Evolutionary conservation across 1,284 basidiomycete genomes (phyloP), one percentile per base, ranked within the genome.

Genomic region (Inonotus hispidus): DNA sequence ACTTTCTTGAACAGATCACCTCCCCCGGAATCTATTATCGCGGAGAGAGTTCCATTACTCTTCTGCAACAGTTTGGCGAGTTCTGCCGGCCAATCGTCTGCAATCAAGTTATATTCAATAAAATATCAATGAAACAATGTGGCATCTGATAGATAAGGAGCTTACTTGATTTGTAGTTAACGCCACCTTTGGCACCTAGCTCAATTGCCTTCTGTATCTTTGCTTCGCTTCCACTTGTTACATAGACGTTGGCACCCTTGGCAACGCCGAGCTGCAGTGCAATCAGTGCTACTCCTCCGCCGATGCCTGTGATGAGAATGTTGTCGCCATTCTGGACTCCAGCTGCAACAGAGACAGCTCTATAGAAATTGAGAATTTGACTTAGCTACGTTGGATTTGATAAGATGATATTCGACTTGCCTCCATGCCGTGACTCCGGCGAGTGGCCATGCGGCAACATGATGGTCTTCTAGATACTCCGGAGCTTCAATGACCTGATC

Each of bases 361-460:
- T 92, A 66, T 11, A 27, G 16, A 52, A 27, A 7, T 13, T 27
- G 23, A 56, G 25, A 29, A 43, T 11, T 56, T 10, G 11, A 38
- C 50, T n/a, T n/a, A 57, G 6, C 43, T 21, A 32, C 32, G 56
- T 38, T 25, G 27, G 45, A 14, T 21, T 39, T 38, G 41, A 43
- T 43, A 32, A 56, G 59, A 32, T 35, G 13, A 8, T n/a, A 3
- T 3, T 45, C 7, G 23, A 65, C 69, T 49, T 39, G 89, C 88
- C 92, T 84, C 85, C 90, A 95, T 2, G 93, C 90, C 6, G 92
- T 95, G 11, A 94, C 73, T 0, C 83, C 88, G 0, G 79, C 91
- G 1, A 92, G 71, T 0, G 92, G 92, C 80, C 89, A 88, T 6
- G 90, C 86, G 0, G 90, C 86, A 4, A 82, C 79, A 58, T 93